Conservation (phyloP, 1,139 yeast genomes). For the Geotrichum restrictum region DNA sequence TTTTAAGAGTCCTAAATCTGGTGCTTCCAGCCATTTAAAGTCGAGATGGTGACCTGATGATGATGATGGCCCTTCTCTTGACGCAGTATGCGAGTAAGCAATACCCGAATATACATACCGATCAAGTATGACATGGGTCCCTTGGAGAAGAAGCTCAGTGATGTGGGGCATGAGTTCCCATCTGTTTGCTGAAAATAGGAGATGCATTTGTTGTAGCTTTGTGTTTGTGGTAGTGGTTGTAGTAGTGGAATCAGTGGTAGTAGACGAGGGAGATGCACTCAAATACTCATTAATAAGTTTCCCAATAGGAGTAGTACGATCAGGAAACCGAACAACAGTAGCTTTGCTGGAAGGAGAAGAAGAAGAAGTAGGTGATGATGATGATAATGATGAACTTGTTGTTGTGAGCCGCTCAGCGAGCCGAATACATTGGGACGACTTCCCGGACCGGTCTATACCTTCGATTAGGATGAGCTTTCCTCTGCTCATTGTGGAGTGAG, state of each 20-base stretch:
- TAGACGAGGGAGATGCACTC: constrained; percentile 31
- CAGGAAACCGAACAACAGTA: constrained; percentile 73
- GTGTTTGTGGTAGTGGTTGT: constrained; percentile 26
- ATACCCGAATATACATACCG: constrained; percentile 90
- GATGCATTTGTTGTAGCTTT: constrained; percentile 66
- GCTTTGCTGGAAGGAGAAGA: constrained; percentile 39
- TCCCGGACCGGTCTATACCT: constrained; percentile 94
- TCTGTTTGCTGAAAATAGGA: constrained; percentile 86
- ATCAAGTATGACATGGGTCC: constrained; percentile 66
- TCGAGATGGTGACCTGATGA: constrained; percentile 51
- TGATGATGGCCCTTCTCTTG: constrained; percentile 22
- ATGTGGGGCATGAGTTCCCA: constrained; percentile 76
- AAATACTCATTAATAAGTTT: constrained; percentile 70
- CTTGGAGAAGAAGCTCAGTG: constrained; percentile 45
- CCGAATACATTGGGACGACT: constrained; percentile 73
- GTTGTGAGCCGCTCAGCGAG: constrained; percentile 41
- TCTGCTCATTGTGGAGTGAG: too few relatives aligned
- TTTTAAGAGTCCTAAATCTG: constrained; percentile 79
- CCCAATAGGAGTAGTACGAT: constrained; percentile 79
- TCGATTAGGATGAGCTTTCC: constrained; percentile 80
- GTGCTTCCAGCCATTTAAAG: constrained; percentile 68
- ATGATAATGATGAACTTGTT: too few relatives aligned
- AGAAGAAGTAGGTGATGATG: too few relatives aligned
- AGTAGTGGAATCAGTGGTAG: too few relatives aligned
- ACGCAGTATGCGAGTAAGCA: constrained; percentile 59